A percentile compares a stretch with the other conserved stretches of the same genome.
These are phyloP conservation scores for Phaseolus lunatus DNA, from an alignment of 306 rosid species.

Conservation along the genomic window DNA sequence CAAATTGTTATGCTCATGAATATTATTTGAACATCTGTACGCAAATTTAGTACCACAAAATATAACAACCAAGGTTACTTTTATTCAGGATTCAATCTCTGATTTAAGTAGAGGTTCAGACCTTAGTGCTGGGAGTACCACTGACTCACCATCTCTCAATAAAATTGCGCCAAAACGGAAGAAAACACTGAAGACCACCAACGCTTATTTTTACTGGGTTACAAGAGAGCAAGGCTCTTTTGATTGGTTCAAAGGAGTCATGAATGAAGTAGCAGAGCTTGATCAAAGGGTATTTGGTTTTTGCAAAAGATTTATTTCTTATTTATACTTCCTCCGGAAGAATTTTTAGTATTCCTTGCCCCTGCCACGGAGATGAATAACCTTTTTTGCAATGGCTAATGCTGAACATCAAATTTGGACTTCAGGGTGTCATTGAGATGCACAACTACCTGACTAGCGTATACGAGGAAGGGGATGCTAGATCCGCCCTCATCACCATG, in stretches of 20 bases:
- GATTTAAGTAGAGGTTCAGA: constrained; percentile 73
- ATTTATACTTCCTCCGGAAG: constrained; percentile 33
- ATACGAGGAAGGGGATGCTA: constrained; percentile 98
- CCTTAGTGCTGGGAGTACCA: constrained; percentile 58
- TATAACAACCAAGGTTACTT: constrained; percentile 34
- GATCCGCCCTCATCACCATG: constrained; percentile 99
- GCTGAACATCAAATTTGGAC: constrained; percentile 45
- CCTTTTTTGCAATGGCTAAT: constrained; percentile 41
- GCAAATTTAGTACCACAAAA: constrained; percentile 17
- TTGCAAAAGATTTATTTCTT: constrained; percentile 12
- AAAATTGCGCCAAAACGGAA: constrained; percentile 70
- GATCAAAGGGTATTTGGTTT: constrained; percentile 85
- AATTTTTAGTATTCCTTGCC: constrained; percentile 24
- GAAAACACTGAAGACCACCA: constrained; percentile 84
- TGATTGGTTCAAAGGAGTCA: constrained; percentile 99
- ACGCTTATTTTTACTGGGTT: constrained; percentile 98
- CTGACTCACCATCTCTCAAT: constrained; percentile 56
- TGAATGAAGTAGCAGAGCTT: constrained; percentile 96
- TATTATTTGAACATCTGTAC: constrained; percentile 21
- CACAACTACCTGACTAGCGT: constrained; percentile 99
- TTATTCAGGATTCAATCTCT: constrained; percentile 70
- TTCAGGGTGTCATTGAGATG: constrained; percentile 99
- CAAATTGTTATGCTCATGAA: not conserved
- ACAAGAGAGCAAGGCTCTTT: constrained; percentile 99
- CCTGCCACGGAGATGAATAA: constrained; percentile 35